Percentiles rank a stretch among this genome's conserved stretches.
Conservation (phyloP, 305 asterid species). For the Fraxinus nigra region DNA sequence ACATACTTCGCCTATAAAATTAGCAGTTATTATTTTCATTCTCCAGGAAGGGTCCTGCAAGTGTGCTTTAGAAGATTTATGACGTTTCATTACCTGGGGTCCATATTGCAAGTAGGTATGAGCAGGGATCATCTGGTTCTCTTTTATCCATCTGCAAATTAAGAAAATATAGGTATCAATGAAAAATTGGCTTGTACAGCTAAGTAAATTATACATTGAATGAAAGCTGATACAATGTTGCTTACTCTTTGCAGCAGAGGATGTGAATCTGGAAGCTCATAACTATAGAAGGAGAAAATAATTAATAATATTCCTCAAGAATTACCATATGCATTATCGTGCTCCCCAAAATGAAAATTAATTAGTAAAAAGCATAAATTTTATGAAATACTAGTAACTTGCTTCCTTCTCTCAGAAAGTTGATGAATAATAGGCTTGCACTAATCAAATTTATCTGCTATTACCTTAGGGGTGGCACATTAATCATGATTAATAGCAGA, state of each 20-base stretch:
- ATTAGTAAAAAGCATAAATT: background rate
- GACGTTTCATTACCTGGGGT: slow-evolving; percentile 51
- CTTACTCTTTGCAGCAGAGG: slow-evolving; percentile 86
- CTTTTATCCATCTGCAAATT: slow-evolving; percentile 77
- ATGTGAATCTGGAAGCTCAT: slow-evolving; percentile 95
- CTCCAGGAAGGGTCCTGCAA: slow-evolving; percentile 4
- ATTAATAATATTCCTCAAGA: slow-evolving; percentile 21
- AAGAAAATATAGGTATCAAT: slow-evolving; percentile 28
- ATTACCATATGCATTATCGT: slow-evolving; percentile 15
- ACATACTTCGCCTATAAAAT: background rate
- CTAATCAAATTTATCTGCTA: slow-evolving; percentile 12
- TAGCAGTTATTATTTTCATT: slow-evolving; percentile 6
- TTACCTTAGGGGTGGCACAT: slow-evolving; percentile 8
- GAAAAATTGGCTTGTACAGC: slow-evolving; percentile 13
- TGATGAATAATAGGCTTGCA: slow-evolving; percentile 5
- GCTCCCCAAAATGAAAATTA: slow-evolving; percentile 1
- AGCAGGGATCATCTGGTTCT: slow-evolving; percentile 90
- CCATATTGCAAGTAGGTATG: slow-evolving; percentile 90
- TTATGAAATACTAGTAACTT: slow-evolving; percentile 5
- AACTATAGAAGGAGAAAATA: slow-evolving; percentile 54
- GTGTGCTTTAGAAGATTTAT: background rate
- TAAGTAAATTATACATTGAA: slow-evolving; percentile 10
- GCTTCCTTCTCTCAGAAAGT: slow-evolving; percentile 2
- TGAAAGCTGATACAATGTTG: slow-evolving; percentile 24
- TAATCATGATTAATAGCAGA: slow-evolving; percentile 11